Conservation (phyloP, 2,329 filamentous ascomycete genomes). For the Claviceps sp. region DNA sequence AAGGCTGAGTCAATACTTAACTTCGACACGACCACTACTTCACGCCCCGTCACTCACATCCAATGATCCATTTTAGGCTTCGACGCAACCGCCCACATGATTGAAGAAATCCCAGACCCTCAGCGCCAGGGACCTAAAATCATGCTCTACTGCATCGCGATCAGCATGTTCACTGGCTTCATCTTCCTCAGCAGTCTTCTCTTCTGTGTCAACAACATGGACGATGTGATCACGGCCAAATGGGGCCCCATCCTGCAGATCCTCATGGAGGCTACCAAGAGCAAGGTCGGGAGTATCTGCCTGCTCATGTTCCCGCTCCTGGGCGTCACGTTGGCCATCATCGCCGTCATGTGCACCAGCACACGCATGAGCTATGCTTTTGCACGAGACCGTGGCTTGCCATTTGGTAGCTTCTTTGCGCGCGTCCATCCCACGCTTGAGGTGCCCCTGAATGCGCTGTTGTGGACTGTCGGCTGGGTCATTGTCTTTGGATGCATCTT, state of each 20-base stretch:
- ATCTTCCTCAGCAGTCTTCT: slow-evolving; percentile 50
- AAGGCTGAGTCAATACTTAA: too few relatives aligned
- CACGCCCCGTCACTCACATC: too few relatives aligned
- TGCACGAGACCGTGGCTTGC: slow-evolving; percentile 50
- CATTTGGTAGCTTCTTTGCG: slow-evolving; percentile 45
- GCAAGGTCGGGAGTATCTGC: slow-evolving; percentile 47
- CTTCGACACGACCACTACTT: too few relatives aligned
- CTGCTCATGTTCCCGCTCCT: slow-evolving; percentile 53
- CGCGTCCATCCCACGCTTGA: slow-evolving; percentile 46
- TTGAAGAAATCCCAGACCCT: slow-evolving; percentile 45
- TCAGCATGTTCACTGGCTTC: slow-evolving; percentile 50
- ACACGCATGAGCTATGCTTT: slow-evolving; percentile 57
- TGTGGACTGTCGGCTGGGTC: slow-evolving; percentile 47
- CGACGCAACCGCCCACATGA: slow-evolving; percentile 37
- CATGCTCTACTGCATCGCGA: slow-evolving; percentile 51
- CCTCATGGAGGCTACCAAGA: slow-evolving; percentile 49
- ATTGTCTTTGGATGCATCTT: slow-evolving; percentile 59
- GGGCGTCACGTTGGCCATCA: slow-evolving; percentile 40
- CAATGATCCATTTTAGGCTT: slow-evolving; percentile 24
- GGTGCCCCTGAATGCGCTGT: slow-evolving; percentile 54
- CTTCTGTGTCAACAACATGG: slow-evolving; percentile 48
- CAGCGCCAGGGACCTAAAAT: slow-evolving; percentile 48
- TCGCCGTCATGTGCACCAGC: slow-evolving; percentile 51
- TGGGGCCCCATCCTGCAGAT: slow-evolving; percentile 50
- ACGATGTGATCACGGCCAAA: slow-evolving; percentile 39